Percentiles rank a stretch among this genome's conserved stretches.
Conservation (phyloP, 352 stramenopile species). For the Globisporangium paroecandrum region DNA sequence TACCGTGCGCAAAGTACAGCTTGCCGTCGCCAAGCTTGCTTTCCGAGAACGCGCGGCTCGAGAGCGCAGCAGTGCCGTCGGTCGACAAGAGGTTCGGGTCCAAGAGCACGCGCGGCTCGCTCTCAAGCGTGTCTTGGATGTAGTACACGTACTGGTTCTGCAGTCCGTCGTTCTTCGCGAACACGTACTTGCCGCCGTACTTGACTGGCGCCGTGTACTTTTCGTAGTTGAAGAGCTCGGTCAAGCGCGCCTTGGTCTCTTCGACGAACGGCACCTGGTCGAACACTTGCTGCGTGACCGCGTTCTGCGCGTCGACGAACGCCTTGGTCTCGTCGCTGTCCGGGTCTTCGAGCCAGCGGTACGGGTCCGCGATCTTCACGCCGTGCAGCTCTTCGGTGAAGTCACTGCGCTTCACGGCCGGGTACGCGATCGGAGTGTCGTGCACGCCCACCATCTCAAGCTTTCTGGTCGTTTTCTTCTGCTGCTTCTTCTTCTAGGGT, state of each 20-base stretch:
- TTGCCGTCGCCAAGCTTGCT: conserved; percentile 58
- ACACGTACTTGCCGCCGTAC: conserved; percentile 78
- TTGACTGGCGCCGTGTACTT: conserved; percentile 80
- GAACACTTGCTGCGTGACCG: conserved; percentile 63
- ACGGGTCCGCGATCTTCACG: conserved; percentile 54
- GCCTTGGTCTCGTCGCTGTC: conserved; percentile 73
- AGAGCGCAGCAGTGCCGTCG: conserved; percentile 75
- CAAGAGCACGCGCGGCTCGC: conserved; percentile 66
- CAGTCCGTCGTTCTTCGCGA: conserved; percentile 85
- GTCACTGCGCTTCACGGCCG: conserved; percentile 41
- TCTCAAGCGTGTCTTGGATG: conserved; percentile 71
- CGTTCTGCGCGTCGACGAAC: conserved; percentile 80
- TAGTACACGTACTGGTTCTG: conserved; percentile 89
- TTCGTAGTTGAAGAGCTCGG: conserved; percentile 87
- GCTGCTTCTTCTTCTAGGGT: not conserved
- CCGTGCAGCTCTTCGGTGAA: conserved; percentile 60
- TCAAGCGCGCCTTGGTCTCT: conserved; percentile 74
- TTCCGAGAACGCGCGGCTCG: conserved; percentile 64
- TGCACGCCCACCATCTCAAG: conserved; percentile 3
- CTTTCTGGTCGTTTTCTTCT: not conserved
- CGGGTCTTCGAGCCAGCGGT: conserved; percentile 79
- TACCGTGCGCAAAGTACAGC: conserved; percentile 80
- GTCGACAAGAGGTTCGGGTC: conserved; percentile 77
- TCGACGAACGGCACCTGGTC: conserved; percentile 58
- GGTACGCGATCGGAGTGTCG: conserved; percentile 35